Evolutionary conservation across 345 rosid species (phyloP).

Genomic region (Aquilaria malaccensis): DNA sequence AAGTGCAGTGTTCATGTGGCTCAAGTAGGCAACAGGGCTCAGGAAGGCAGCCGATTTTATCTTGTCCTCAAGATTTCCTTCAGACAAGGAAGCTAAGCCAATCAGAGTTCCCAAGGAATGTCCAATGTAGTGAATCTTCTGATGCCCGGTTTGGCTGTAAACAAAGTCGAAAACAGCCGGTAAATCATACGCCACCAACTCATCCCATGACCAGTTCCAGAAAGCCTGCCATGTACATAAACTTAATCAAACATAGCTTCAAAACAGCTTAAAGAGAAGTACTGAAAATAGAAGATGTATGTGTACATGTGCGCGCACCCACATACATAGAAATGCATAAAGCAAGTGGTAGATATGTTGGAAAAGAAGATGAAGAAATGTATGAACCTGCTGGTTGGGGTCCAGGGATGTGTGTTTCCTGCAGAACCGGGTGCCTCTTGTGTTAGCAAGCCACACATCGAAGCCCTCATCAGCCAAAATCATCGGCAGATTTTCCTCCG

Average conservation of each 20-base stretch:
- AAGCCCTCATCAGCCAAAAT: slow-evolving; percentile 86
- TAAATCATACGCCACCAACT: slow-evolving; percentile 56
- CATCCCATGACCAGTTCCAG: slow-evolving; percentile 99
- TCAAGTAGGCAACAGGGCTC: slow-evolving; percentile 88
- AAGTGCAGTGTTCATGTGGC: slow-evolving; percentile 74
- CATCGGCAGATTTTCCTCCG: slow-evolving; percentile 71
- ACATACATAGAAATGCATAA: background rate
- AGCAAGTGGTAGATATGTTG: background rate
- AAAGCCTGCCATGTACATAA: slow-evolving; percentile 35
- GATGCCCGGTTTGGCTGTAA: slow-evolving; percentile 37
- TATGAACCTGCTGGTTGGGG: slow-evolving; percentile 36
- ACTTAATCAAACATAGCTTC: too few relatives aligned
- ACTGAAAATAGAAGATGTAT: background rate
- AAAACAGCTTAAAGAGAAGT: slow-evolving; percentile 1
- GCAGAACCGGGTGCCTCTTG: slow-evolving; percentile 80
- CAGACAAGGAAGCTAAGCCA: slow-evolving; percentile 72
- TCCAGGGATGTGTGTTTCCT: slow-evolving; percentile 47
- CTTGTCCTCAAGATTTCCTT: slow-evolving; percentile 52
- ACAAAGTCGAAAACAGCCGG: slow-evolving; percentile 71
- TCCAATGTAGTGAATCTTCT: slow-evolving; percentile 78
- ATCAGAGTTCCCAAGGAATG: slow-evolving; percentile 89
- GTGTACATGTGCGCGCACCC: background rate
- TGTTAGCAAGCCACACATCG: slow-evolving; percentile 90
- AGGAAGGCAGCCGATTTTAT: slow-evolving; percentile 65
- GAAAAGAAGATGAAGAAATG: background rate